phyloP scores from a whole-genome alignment of 805 yeast genomes.

The Kluyveromyces starmeri region DNA sequence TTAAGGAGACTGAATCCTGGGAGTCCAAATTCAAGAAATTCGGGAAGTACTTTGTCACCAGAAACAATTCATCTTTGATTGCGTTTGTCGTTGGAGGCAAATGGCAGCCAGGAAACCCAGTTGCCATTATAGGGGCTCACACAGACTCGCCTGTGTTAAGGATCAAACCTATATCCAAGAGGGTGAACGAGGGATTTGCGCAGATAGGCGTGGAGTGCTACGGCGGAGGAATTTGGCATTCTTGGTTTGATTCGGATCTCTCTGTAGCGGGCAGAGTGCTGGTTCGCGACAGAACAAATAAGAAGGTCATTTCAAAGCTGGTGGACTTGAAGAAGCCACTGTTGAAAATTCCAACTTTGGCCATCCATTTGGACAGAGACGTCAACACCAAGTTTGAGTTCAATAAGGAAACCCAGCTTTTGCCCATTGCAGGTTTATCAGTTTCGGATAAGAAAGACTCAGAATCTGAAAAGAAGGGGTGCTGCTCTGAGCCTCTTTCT shows the following conservation, averaged over 20 bases:
- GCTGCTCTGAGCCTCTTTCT: conserved; percentile 39
- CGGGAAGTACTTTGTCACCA: conserved; percentile 73
- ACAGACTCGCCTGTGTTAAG: conserved; percentile 90
- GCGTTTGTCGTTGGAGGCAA: conserved; percentile 76
- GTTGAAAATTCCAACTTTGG: conserved; percentile 86
- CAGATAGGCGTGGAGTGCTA: conserved; percentile 92
- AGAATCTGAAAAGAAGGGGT: conserved; percentile 19
- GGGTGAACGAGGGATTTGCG: conserved; percentile 60
- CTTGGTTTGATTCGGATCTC: conserved; percentile 95
- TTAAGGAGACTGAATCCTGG: conserved; percentile 71
- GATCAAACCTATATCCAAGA: conserved; percentile 78
- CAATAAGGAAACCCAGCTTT: conserved; percentile 77
- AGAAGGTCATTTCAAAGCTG: conserved; percentile 51
- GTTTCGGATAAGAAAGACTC: conserved; percentile 19
- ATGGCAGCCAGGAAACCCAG: conserved; percentile 70
- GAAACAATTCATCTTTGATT: conserved; percentile 82
- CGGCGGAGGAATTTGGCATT: conserved; percentile 94
- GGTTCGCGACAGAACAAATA: conserved; percentile 40
- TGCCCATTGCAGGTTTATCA: conserved; percentile 73
- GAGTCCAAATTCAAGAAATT: conserved; percentile 41
- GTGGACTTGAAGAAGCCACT: conserved; percentile 78
- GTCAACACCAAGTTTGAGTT: conserved; percentile 75
- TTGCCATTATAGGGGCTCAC: conserved; percentile 90
- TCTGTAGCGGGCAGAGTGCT: conserved; percentile 88
- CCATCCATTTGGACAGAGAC: conserved; percentile 80